These are phyloP conservation scores for Spathaspora hagerdaliae DNA, from an alignment of 805 yeast species.

Conservation along the genomic window DNA sequence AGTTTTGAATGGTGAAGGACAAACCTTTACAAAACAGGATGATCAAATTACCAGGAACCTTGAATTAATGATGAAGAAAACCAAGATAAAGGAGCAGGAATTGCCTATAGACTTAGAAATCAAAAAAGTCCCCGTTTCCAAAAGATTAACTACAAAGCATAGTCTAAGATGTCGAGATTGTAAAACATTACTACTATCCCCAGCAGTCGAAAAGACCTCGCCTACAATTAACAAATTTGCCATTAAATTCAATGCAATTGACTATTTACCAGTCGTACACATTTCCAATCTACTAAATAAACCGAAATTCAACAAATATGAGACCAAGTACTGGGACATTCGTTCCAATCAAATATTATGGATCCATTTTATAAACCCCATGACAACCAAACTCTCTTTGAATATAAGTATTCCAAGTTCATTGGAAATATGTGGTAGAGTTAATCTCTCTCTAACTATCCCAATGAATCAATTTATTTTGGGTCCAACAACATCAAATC, in stretches of 20 bases:
- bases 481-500: conserved; percentile 16
- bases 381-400: conserved; percentile 11
- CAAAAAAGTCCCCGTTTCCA: conserved; percentile 19
- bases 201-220: conserved; percentile 22
- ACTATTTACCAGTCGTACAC: conserved; percentile 27
- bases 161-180: conserved; percentile 27
- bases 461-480: conserved; percentile 23
- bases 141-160: conserved; percentile 20
- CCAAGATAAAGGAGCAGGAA: neutral
- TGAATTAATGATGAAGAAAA: neutral
- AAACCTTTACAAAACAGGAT: neutral
- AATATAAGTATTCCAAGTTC: conserved; percentile 4
- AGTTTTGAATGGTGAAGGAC: neutral
- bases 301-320: neutral
- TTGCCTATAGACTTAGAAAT: neutral
- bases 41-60: conserved; percentile 1
- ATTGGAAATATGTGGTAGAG: neutral
- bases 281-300: conserved; percentile 11
- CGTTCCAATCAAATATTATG: conserved; percentile 12
- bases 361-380: conserved; percentile 31
- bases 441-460: conserved; percentile 13
- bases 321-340: neutral
- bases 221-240: conserved; percentile 21
- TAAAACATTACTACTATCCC: conserved; percentile 20
- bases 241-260: conserved; percentile 30